phyloP scores from a whole-genome alignment of 75 land plant species.

The Cryptomeria japonica region DNA sequence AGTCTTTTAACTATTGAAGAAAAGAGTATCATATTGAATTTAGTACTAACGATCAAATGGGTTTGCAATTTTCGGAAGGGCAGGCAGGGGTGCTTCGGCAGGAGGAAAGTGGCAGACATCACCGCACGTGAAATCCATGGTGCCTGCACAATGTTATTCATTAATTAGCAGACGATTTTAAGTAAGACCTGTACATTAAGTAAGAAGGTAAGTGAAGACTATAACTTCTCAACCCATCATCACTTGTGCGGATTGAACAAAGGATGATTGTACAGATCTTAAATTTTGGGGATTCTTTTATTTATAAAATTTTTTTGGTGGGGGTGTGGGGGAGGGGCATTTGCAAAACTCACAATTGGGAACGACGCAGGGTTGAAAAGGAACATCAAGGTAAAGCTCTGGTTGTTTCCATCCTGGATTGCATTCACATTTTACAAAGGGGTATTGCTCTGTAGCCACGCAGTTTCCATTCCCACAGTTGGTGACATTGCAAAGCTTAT shows the following conservation, averaged over 20 bases:
- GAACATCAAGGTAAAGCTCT: not conserved
- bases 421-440: slow-evolving; percentile 2
- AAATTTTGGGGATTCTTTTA: not conserved
- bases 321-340: too few relatives aligned
- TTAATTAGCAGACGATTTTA: not conserved
- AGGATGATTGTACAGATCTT: not conserved
- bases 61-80: not conserved
- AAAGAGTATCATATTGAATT: not conserved
- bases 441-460: not conserved
- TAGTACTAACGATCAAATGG: not conserved
- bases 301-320: too few relatives aligned
- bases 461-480: slow-evolving; percentile 10
- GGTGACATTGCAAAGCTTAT: not conserved
- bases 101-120: not conserved
- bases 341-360: slow-evolving; percentile 2
- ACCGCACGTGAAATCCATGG: not conserved
- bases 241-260: not conserved
- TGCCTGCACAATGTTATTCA: not conserved
- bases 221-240: not conserved
- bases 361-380: not conserved
- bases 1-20: not conserved
- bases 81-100: not conserved
- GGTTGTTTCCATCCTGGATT: slow-evolving; percentile 6
- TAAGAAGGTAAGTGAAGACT: not conserved
- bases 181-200: not conserved